Conservation (phyloP, 2,329 filamentous ascomycete species). For the Aspergillus luchuensis region DNA sequence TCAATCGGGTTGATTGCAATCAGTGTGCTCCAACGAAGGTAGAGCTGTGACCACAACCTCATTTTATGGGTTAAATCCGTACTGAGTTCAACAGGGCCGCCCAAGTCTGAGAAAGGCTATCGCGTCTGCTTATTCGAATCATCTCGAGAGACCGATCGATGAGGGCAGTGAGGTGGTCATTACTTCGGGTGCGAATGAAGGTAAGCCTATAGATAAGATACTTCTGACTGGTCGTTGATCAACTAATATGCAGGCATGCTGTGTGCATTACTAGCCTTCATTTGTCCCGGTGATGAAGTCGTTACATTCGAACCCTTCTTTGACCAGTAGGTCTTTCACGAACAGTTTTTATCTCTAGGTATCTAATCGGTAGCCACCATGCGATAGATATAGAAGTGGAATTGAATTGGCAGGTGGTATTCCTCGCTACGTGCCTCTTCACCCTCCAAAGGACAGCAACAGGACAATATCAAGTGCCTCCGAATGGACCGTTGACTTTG, state of each 20-base stretch:
- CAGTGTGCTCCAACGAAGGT: conserved; percentile 98
- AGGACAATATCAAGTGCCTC: conserved; percentile 78
- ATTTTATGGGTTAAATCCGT: too few species aligned
- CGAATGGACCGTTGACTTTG: conserved; percentile 86
- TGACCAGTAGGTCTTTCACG: conserved; percentile 67
- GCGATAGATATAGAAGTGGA: conserved; percentile 79
- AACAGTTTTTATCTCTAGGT: too few species aligned
- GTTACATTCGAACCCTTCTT: conserved; percentile 99
- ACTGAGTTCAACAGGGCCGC: conserved; percentile 59
- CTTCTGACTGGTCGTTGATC: background rate
- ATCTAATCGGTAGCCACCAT: too few species aligned
- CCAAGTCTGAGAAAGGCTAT: conserved; percentile 90
- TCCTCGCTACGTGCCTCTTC: conserved; percentile 92
- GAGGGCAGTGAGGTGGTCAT: conserved; percentile 93
- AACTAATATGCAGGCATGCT: conserved; percentile 67
- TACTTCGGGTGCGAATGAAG: conserved; percentile 68
- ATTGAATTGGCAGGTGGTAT: conserved; percentile 97
- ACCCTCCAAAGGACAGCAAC: conserved; percentile 79
- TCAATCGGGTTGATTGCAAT: conserved; percentile 93
- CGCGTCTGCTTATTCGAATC: conserved; percentile 85
- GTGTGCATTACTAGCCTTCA: conserved; percentile 95
- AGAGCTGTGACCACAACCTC: too few species aligned
- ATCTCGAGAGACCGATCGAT: conserved; percentile 78
- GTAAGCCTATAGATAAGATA: conserved; percentile 23
- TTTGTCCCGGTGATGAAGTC: conserved; percentile 92